Conservation (phyloP, 192 early-diverging fungal genomes). For the Gamsiella multidivaricata region DNA sequence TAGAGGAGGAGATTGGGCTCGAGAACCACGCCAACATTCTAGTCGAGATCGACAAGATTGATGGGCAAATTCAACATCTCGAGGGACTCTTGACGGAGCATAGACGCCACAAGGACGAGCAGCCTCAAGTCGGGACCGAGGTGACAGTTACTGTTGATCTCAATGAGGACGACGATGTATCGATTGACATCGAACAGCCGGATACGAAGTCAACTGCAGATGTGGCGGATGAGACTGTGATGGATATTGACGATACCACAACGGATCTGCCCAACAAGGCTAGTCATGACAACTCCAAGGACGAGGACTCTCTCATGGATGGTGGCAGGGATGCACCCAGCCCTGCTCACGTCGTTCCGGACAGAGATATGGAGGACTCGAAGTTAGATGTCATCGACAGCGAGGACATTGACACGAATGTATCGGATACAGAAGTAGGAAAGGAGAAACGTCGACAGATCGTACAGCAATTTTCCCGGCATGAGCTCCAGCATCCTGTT, state of each 20-base stretch:
- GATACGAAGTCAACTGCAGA: neutral
- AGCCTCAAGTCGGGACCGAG: neutral
- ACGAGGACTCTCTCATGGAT: conserved; percentile 11
- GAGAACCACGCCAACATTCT: conserved; percentile 41
- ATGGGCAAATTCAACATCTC: conserved; percentile 22
- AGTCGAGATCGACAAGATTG: conserved; percentile 44
- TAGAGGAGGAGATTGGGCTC: conserved; percentile 2
- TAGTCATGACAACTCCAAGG: neutral
- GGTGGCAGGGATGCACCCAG: conserved; percentile 16
- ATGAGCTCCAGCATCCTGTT: conserved; percentile 19
- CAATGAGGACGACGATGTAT: neutral
- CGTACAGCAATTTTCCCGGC: conserved; percentile 14
- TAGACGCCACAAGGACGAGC: conserved; percentile 15
- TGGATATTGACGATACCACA: conserved; percentile 8
- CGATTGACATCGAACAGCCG: conserved; percentile 14
- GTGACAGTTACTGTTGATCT: neutral
- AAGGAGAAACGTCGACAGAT: conserved; percentile 14
- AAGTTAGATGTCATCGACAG: conserved; percentile 26
- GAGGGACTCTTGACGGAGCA: conserved; percentile 26
- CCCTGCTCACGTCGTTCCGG: conserved; percentile 21
- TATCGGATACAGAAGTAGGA: neutral
- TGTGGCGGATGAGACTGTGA: neutral
- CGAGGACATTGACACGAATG: conserved; percentile 21
- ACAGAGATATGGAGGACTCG: conserved; percentile 32
- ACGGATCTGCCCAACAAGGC: neutral